Base-by-base conservation (phyloP, 1,139 yeast species). In the Scheffersomyces stambukii region DNA sequence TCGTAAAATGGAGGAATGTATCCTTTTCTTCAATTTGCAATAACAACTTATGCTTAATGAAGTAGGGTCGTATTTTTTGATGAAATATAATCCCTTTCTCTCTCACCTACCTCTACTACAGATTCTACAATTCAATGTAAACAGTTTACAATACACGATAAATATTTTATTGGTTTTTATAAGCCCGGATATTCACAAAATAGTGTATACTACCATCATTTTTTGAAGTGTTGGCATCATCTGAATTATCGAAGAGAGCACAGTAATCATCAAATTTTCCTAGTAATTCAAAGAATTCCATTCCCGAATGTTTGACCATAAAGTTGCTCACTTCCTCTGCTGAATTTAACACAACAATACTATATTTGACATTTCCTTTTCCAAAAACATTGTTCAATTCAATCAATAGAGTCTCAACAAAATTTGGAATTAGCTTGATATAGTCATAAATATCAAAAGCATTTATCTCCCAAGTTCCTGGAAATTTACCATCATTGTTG, bases 221-320 rank as follows among this genome's bases (percentile, higher is more conserved):
- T 8, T 23, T 23, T 12, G 33, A 18, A 12, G 21, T 31, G 10
- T 32, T 18, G 4, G 27, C 23, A 9, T 36, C 40, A 3, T 36
- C 45, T 6, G 36, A 45, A 14, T 40, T 40, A 22, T 47, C 51
- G 29, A 48, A 46, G 9, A 36, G 40, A 13, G 40, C 40, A 34
- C 63, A 58, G 35, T 45, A 63, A 13, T 46, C 55, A 26, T 55
- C 58, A 20, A 62, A 41, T 23, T 48, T 46, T n/a, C 65, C 70
- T 12, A 53, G 43, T 38, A 56, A 48, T 39, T 64, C 72, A 32
- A 52, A 54, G 18, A 59, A 37, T 29, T 52, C 45, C 33, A 64
- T 41, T 2, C 57, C 57, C 12, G 48, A 48, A 37, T 59, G 62
- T 25, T 53, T 54, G 12, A 54, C 43, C 29, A 62, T 42, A 34